Percentiles rank a stretch among this genome's conserved stretches.
Conservation (phyloP, 805 yeast genomes). For the Schwanniomyces sp. region DNA sequence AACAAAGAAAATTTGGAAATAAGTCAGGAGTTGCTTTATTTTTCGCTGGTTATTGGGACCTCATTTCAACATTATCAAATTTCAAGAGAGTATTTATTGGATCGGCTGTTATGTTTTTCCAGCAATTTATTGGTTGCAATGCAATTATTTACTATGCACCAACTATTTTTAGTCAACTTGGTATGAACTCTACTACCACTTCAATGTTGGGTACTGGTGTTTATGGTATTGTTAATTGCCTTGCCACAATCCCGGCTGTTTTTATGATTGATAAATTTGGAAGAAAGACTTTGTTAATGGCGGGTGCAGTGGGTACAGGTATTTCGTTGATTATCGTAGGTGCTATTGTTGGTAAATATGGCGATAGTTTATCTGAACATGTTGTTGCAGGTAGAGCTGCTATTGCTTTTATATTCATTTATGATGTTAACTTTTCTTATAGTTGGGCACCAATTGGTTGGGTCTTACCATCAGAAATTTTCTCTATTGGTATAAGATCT, state of each 20-base stretch:
- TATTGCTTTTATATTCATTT: constrained; percentile 33
- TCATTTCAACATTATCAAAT: constrained; percentile 13
- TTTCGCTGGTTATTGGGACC: constrained; percentile 9
- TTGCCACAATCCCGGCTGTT: constrained; percentile 32
- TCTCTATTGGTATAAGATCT: constrained; percentile 37
- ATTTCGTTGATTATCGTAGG: constrained; percentile 27
- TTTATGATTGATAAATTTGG: constrained; percentile 34
- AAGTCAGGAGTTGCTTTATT: constrained; percentile 8
- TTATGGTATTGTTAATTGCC: constrained; percentile 29
- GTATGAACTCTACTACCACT: constrained; percentile 22
- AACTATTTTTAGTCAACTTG: constrained; percentile 28
- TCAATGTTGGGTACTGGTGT: constrained; percentile 29
- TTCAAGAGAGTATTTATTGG: constrained; percentile 36
- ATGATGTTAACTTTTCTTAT: constrained; percentile 39
- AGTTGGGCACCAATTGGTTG: constrained; percentile 37
- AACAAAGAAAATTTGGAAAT: constrained; percentile 9
- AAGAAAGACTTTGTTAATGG: constrained; percentile 31
- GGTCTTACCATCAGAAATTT: constrained; percentile 36
- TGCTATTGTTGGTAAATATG: constrained; percentile 18
- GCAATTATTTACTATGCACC: constrained; percentile 36
- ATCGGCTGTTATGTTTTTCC: constrained; percentile 27
- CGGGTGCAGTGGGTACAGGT: constrained; percentile 32
- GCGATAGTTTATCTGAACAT: constrained; percentile 10
- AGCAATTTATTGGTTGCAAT: constrained; percentile 34
- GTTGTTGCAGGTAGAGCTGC: constrained; percentile 27